Base-by-base conservation (phyloP, 2,329 filamentous ascomycete species). In the Aspergillus pseudonomiae region DNA sequence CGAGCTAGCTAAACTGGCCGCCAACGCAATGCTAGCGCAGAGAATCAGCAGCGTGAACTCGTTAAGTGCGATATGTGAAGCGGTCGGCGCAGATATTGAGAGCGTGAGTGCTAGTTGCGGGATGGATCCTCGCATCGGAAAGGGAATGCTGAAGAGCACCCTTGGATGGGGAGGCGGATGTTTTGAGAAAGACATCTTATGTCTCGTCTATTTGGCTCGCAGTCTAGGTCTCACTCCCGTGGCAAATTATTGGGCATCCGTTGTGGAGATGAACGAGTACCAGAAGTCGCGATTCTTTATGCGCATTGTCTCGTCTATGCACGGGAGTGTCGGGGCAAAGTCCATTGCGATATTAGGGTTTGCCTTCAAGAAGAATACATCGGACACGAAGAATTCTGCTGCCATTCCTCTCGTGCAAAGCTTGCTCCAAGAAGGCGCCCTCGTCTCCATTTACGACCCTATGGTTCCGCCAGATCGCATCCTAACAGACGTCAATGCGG, bases 21-120 rank as follows among this genome's bases (percentile, higher is more conserved):
- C 91, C 61, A 94, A 94, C 76, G 89, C 90, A 2, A 88, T 94
- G 85, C 83, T 94, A 14, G 91, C 91, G 1, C 91, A 94, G 79
- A 85, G 91, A 59, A 90, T 94, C 69, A 91, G 88, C 73, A 91
- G 88, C 77, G 92, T 94, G 78, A 94, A 94, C 78, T 89, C 45
- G 10, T 19, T 48, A 16, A 48, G 21, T 11, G 45, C 45, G 45
- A 48, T 48, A 24, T 48, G 45, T 26, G 45, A 48, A 26, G 45
- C 45, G 11, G 24, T 26, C 45, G 24, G 24, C 6, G 45, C 45
- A 16, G 24, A 48, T 28, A 26, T 48, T 24, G 84, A 89, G 64
- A 90, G 93, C 76, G 85, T 94, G 4, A 85, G 89, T 10, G 81
- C 82, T 41, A 86, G 88, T 7, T 84, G 91, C 43, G 91, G 91